Conservation (phyloP, 139 green algal species). For the Nannochloris sp. region DNA sequence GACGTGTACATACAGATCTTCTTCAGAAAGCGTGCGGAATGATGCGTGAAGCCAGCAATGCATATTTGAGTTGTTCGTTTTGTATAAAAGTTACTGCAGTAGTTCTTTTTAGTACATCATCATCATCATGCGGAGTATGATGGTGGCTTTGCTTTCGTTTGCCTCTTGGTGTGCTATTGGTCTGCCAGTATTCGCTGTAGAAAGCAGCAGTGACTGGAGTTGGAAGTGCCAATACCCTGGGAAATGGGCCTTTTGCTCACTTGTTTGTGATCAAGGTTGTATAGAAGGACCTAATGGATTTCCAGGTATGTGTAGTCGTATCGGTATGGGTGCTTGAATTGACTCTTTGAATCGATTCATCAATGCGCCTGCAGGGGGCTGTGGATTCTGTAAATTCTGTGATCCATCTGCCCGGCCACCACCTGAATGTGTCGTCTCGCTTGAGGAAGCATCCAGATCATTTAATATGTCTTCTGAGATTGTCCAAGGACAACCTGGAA, state of each 20-base stretch:
- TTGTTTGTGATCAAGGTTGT: neutral
- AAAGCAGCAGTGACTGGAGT: neutral
- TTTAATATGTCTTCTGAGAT: too few species aligned
- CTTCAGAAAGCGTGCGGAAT: too few species aligned
- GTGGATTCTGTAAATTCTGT: slow-evolving; percentile 10
- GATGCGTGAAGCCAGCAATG: too few species aligned
- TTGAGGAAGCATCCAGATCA: too few species aligned
- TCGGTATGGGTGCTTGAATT: too few species aligned
- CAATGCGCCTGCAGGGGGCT: neutral
- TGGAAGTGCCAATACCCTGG: slow-evolving; percentile 11
- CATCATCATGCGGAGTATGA: too few species aligned
- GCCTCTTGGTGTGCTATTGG: neutral
- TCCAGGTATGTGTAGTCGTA: neutral
- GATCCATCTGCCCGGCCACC: neutral
- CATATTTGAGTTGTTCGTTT: too few species aligned
- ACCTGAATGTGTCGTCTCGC: slow-evolving; percentile 5
- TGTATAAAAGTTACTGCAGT: too few species aligned
- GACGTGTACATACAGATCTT: too few species aligned
- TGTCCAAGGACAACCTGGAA: neutral
- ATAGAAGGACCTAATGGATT: slow-evolving; percentile 6
- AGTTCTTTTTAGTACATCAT: too few species aligned
- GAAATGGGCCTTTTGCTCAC: slow-evolving; percentile 1
- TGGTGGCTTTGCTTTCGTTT: too few species aligned
- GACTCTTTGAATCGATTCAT: too few species aligned
- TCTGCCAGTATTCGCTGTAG: neutral